A percentile compares a stretch with the other conserved stretches of the same genome.
Evolutionary conservation across 2,329 filamentous ascomycete species (phyloP).

Genomic region (Hypoxylon sp.): DNA sequence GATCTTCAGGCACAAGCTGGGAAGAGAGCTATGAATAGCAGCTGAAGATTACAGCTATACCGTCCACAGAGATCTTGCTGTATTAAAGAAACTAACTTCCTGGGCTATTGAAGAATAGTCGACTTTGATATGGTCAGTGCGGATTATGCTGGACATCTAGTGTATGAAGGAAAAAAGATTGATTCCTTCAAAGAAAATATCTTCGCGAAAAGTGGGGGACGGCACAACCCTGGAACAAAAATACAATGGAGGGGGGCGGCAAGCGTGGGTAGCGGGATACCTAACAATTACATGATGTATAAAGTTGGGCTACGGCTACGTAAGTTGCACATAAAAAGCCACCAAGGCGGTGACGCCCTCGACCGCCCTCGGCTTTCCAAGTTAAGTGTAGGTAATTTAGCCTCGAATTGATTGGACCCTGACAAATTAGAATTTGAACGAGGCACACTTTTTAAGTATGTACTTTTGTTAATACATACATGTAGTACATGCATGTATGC

Average conservation of each 20-base stretch:
- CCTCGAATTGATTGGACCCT: conserved; percentile 26
- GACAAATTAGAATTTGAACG: conserved; percentile 1
- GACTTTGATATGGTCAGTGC: neutral
- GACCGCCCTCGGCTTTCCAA: conserved; percentile 41
- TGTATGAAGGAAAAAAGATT: conserved; percentile 15
- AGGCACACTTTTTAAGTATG: neutral
- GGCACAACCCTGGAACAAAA: conserved; percentile 32
- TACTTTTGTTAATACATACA: no score
- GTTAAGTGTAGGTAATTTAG: conserved; percentile 16
- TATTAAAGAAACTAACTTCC: neutral
- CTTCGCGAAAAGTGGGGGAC: conserved; percentile 27
- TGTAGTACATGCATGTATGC: neutral
- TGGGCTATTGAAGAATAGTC: neutral
- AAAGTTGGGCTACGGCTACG: conserved; percentile 8
- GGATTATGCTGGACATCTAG: neutral
- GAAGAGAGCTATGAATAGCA: neutral
- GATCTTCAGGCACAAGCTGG: conserved; percentile 30
- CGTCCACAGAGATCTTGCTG: neutral
- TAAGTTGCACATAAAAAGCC: conserved; percentile 19
- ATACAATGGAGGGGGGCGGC: conserved; percentile 13
- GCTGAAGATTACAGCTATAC: neutral
- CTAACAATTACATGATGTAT: neutral
- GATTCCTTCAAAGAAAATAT: conserved; percentile 19
- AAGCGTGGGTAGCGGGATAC: conserved; percentile 23
- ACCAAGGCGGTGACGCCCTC: conserved; percentile 37